Evolutionary conservation across 1,284 basidiomycete species (phyloP).

Genomic region (Rhodotorula sp.): DNA sequence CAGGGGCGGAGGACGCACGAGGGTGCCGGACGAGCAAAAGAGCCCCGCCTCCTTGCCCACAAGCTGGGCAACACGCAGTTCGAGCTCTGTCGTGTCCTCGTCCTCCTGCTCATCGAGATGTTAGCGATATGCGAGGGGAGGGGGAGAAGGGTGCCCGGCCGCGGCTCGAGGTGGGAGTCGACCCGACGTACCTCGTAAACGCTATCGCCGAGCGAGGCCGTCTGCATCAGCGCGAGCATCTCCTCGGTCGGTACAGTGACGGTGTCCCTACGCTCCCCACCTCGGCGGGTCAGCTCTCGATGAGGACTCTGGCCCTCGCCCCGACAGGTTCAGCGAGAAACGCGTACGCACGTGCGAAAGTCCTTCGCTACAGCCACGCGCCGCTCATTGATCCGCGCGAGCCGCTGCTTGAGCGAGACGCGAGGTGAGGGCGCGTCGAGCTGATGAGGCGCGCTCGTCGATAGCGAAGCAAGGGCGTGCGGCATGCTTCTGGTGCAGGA

Average conservation of each 20-base stretch:
- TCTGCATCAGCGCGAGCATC: slow-evolving; percentile 54
- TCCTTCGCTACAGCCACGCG: neutral
- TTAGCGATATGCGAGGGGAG: no score
- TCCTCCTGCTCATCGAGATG: slow-evolving; percentile 49
- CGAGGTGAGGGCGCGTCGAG: neutral
- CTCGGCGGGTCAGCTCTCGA: neutral
- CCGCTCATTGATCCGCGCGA: neutral
- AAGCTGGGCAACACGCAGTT: slow-evolving; percentile 74
- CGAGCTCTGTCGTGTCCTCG: slow-evolving; percentile 64
- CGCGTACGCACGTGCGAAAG: slow-evolving; percentile 10
- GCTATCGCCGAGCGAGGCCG: slow-evolving; percentile 59
- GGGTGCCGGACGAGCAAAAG: slow-evolving; percentile 83
- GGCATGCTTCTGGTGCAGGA: no score
- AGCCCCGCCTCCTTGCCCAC: slow-evolving; percentile 84
- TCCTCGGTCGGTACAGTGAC: slow-evolving; percentile 56
- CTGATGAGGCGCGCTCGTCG: neutral
- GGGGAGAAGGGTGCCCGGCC: neutral
- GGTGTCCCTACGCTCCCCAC: slow-evolving; percentile 53
- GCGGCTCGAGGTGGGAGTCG: neutral
- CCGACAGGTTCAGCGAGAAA: no score
- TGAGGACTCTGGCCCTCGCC: neutral
- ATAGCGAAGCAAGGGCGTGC: neutral
- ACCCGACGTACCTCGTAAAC: slow-evolving; percentile 50
- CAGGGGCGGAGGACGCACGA: slow-evolving; percentile 69
- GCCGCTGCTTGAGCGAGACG: neutral